Base-by-base conservation (phyloP, 495 filamentous ascomycete species). In the Hypoxylon trugodes region DNA sequence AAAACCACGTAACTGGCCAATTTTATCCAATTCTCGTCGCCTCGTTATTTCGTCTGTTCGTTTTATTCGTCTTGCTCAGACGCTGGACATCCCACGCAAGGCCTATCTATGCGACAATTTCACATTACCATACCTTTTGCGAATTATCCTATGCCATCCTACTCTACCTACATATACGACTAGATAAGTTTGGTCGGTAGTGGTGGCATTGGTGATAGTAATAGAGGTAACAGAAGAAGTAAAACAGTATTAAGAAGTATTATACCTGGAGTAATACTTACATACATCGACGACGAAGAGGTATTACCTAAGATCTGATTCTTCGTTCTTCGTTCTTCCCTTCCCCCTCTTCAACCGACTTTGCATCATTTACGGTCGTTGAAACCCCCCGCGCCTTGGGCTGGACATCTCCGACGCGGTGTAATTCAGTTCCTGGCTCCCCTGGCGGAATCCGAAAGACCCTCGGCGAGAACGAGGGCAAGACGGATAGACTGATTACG, bases 241-340 rank as follows among this genome's bases (percentile, higher is more conserved):
- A n/a, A n/a, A n/a, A n/a, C n/a, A n/a, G n/a, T n/a, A n/a, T n/a
- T n/a, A n/a, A n/a, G n/a, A n/a, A n/a, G n/a, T n/a, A n/a, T n/a
- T n/a, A n/a, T n/a, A n/a, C n/a, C n/a, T n/a, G n/a, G n/a, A n/a
- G n/a, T n/a, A n/a, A n/a, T n/a, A n/a, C n/a, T n/a, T n/a, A n/a
- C n/a, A n/a, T n/a, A n/a, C n/a, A n/a, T n/a, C n/a, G n/a, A n/a
- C n/a, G n/a, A n/a, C n/a, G n/a, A n/a, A n/a, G n/a, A 33, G 32
- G 58, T 61, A 67, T 67, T 61, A 67, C 52, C 64, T 67, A 67
- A 67, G 64, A 61, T 43, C 42, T n/a, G n/a, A n/a, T n/a, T n/a
- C n/a, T n/a, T n/a, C n/a, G n/a, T n/a, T n/a, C n/a, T n/a, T n/a
- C n/a, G n/a, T n/a, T n/a, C n/a, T n/a, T n/a, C n/a, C n/a, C n/a